Percentiles rank a stretch among this genome's conserved stretches.
Evolutionary conservation across 345 rosid genomes (phyloP).

Genomic region (Stellera chamaejasme): DNA sequence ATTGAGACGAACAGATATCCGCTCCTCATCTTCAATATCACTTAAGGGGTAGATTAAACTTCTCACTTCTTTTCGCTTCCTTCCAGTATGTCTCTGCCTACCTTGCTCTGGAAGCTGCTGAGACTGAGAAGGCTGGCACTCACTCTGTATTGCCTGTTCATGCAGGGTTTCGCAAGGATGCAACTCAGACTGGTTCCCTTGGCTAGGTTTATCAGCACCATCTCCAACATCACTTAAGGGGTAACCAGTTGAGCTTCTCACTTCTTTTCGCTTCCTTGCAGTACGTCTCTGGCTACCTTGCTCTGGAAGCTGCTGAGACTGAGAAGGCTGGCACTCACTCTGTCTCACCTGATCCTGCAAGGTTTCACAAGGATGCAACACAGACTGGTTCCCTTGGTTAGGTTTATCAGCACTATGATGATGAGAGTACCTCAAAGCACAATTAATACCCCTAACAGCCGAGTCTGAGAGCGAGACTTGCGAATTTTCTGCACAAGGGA

Average conservation of each 20-base stretch:
- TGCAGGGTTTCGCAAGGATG: background rate
- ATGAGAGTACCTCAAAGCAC: slow-evolving; percentile 5
- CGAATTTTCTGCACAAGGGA: slow-evolving; percentile 9
- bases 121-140: background rate
- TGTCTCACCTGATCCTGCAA: slow-evolving; percentile 10
- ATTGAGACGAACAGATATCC: slow-evolving; percentile 16
- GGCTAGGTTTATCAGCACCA: slow-evolving; percentile 2
- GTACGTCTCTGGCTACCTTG: too few relatives aligned
- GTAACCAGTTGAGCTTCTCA: too few relatives aligned
- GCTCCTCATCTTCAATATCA: slow-evolving; percentile 9
- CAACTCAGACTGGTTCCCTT: background rate
- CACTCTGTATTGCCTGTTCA: slow-evolving; percentile 11
- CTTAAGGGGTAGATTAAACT: too few relatives aligned
- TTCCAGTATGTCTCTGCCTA: slow-evolving; percentile 10
- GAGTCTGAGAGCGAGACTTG: slow-evolving; percentile 2
- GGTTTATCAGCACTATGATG: slow-evolving; percentile 5
- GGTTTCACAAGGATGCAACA: background rate
- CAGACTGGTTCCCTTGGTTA: background rate
- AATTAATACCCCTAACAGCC: slow-evolving; percentile 7
- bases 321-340: slow-evolving; percentile 1
- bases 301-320: background rate
- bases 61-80: too few relatives aligned
- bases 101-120: slow-evolving; percentile 4
- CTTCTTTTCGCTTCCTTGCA: too few relatives aligned
- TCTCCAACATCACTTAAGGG: too few relatives aligned